These are phyloP conservation scores for Erodium maritimum DNA, from an alignment of 345 rosid genomes.

Conservation along the genomic window DNA sequence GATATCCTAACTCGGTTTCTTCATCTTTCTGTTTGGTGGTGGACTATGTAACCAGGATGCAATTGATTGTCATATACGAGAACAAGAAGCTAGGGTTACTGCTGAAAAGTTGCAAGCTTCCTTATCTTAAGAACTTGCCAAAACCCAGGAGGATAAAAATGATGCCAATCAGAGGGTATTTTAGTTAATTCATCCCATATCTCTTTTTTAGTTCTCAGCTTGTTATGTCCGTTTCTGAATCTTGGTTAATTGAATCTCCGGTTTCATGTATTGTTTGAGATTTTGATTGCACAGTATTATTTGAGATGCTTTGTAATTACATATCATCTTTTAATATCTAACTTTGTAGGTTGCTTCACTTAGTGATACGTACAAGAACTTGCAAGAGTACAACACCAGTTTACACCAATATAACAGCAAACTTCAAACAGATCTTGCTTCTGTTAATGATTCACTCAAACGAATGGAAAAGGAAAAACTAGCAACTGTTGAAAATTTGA, in stretches of 20 bases:
- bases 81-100: slow-evolving; percentile 49
- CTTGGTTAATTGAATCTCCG: no score
- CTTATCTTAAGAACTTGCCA: slow-evolving; percentile 53
- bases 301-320: no score
- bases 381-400: slow-evolving; percentile 74
- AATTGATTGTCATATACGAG: slow-evolving; percentile 42
- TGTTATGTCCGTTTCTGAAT: no score
- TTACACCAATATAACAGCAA: slow-evolving; percentile 74
- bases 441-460: slow-evolving; percentile 41
- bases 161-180: slow-evolving; percentile 64
- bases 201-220: no score
- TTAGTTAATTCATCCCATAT: not conserved
- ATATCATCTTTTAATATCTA: not conserved
- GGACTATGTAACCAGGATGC: slow-evolving; percentile 41
- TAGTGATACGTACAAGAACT: slow-evolving; percentile 60
- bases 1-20: not conserved
- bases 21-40: not conserved
- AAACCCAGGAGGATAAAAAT: slow-evolving; percentile 49
- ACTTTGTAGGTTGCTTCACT: slow-evolving; percentile 45
- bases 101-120: slow-evolving; percentile 50
- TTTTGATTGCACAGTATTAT: no score
- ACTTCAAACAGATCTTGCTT: slow-evolving; percentile 55
- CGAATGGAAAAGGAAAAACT: slow-evolving; percentile 71
- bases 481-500: slow-evolving; percentile 67
- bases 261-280: no score